Base-by-base conservation (phyloP, 768 basidiomycete genomes). In the Psilocybe subaeruginosa region DNA sequence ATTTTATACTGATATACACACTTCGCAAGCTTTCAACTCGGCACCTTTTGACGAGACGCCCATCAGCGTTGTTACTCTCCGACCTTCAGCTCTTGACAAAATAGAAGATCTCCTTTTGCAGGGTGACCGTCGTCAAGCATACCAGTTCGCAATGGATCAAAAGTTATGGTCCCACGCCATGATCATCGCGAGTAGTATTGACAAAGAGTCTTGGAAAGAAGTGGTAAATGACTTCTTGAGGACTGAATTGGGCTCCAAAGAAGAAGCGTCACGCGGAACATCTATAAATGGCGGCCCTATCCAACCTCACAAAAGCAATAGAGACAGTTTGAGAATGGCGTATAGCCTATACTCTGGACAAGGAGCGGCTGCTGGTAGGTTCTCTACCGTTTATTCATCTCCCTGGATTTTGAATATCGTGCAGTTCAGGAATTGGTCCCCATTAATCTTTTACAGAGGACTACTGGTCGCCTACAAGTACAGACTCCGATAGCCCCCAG, bases 81-180 rank as follows among this genome's bases (percentile, higher is more conserved):
- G 82, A 5, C 73, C 87, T 0, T 87, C 89, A 0, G 75, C 89
- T 14, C 76, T 97, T 29, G 86, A 92, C 69, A 87, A 85, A 69
- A 90, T 97, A 61, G 87, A 94, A 67, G 84, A 85, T 30, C 84
- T 92, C 54, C 82, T 99, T 14, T 74, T 95, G 8, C 85, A 86
- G 59, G 97, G 97, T 14, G 89, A 97, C 67, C 89, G 93, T 37
- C 86, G 85, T 19, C 86, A 89, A 64, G 97, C 97, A 1, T 95
- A 92, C 70, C 87, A 88, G 60, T 95, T 87, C 71, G 97, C 97
- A 2, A 80, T 93, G 46, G 92, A 96, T 60, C 85, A 95, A 73
- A 90, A 85, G 68, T 74, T 99, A 45, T 99, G 97, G 96, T 88
- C 93, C 0, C 97, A 99, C 73, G 97, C 97, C 2, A 87, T 99